These are phyloP conservation scores for Clarkia xantiana DNA, from an alignment of 345 rosid species.

Conservation along the genomic window DNA sequence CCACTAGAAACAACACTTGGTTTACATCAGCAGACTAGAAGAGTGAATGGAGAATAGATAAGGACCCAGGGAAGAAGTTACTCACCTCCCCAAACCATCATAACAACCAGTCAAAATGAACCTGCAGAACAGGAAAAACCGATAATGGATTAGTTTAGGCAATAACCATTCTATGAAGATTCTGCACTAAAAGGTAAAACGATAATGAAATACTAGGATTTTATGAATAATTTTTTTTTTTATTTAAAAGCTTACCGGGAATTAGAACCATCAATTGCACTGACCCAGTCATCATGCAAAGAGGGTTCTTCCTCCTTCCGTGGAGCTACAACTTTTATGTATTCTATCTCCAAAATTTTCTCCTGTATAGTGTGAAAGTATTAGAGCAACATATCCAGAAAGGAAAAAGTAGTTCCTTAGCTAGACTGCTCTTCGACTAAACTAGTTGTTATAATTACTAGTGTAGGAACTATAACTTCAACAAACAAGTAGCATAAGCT, in stretches of 20 bases:
- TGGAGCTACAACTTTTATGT: constrained; percentile 73
- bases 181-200: background rate
- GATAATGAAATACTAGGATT: background rate
- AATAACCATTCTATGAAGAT: constrained; percentile 4
- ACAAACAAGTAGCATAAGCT: too few relatives aligned
- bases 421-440: too few relatives aligned
- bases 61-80: background rate
- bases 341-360: constrained; percentile 77
- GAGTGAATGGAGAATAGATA: background rate
- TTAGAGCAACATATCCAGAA: constrained; percentile 1
- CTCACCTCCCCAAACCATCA: constrained; percentile 70
- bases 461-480: too few relatives aligned
- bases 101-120: constrained; percentile 82
- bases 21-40: background rate
- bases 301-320: constrained; percentile 69
- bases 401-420: background rate
- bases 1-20: background rate
- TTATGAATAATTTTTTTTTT: background rate
- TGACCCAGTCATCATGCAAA: constrained; percentile 95
- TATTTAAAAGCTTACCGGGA: constrained; percentile 28
- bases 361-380: constrained; percentile 34
- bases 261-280: constrained; percentile 72
- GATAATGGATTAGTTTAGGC: background rate
- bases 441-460: too few relatives aligned
- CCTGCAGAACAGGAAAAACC: constrained; percentile 36